Evolutionary conservation across 495 filamentous ascomycete genomes (phyloP).

Genomic region (Neurospora tetrasperma): DNA sequence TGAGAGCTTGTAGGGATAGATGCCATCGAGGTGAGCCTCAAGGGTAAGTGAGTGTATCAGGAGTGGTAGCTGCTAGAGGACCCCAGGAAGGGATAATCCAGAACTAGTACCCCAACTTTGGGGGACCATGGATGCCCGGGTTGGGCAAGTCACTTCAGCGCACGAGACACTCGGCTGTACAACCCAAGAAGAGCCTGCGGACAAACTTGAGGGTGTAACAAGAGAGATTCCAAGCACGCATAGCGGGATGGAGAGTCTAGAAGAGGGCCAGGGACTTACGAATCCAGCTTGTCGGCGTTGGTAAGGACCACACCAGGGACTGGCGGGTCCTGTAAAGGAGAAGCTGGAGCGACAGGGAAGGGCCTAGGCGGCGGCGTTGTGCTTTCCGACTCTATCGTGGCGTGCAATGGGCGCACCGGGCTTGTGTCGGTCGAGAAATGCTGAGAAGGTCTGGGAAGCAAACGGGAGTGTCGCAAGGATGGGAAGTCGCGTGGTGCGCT

Average conservation of each 20-base stretch:
- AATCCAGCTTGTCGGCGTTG: conserved; percentile 17
- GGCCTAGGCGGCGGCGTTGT: neutral
- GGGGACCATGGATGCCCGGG: neutral
- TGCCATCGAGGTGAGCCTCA: neutral
- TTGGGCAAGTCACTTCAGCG: neutral
- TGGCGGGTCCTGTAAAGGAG: conserved; percentile 22
- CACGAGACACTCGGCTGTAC: neutral
- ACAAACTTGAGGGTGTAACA: neutral
- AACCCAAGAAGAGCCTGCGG: neutral
- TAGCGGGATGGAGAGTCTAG: neutral
- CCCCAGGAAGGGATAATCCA: neutral
- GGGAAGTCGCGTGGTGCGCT: neutral
- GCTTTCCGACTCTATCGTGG: neutral
- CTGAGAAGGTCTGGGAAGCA: neutral
- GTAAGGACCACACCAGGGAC: conserved; percentile 23
- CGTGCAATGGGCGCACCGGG: neutral
- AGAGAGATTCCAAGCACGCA: neutral
- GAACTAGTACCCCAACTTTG: neutral
- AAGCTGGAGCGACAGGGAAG: conserved; percentile 1
- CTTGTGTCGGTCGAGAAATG: neutral
- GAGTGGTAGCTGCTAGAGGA: neutral
- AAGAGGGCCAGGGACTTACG: neutral
- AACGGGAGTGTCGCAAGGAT: neutral
- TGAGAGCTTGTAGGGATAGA: conserved; percentile 1
- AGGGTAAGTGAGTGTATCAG: neutral